Evolutionary conservation across 257 asterid genomes (phyloP).

Genomic region (Dorcoceras hygrometricum): DNA sequence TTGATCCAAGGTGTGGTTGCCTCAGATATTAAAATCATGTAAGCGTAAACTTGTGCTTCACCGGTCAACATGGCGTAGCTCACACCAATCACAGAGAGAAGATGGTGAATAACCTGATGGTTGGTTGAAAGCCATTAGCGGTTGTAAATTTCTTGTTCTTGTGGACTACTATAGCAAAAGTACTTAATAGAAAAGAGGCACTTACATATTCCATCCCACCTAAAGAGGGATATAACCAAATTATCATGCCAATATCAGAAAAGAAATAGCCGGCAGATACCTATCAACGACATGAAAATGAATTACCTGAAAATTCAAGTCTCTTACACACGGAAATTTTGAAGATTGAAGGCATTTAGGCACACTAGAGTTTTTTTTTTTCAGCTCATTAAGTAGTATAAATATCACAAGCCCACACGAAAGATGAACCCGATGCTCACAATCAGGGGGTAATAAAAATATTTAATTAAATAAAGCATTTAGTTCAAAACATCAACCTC

Average conservation of each 20-base stretch:
- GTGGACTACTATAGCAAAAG: neutral
- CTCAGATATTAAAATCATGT: slow-evolving; percentile 70
- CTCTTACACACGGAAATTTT: neutral
- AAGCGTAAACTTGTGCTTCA: slow-evolving; percentile 76
- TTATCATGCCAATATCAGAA: slow-evolving; percentile 73
- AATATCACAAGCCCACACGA: neutral
- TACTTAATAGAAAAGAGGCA: neutral
- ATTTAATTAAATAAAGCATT: too few relatives aligned
- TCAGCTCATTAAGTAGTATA: neutral
- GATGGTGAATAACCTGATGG: slow-evolving; percentile 80
- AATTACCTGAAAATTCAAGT: neutral
- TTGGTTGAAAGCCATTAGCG: neutral
- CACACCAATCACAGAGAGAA: slow-evolving; percentile 56
- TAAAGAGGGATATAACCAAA: slow-evolving; percentile 76
- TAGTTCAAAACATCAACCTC: neutral
- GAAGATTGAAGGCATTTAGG: neutral
- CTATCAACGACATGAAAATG: slow-evolving; percentile 36
- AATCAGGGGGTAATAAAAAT: too few relatives aligned
- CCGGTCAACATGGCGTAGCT: slow-evolving; percentile 69
- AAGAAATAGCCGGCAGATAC: slow-evolving; percentile 75
- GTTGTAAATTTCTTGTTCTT: neutral
- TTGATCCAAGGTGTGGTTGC: slow-evolving; percentile 82
- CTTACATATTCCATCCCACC: slow-evolving; percentile 93
- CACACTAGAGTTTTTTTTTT: neutral
- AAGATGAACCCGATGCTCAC: neutral